Percentiles rank a stretch among this genome's conserved stretches.
These are phyloP conservation scores for Fusarium avenaceum DNA, from an alignment of 2,329 filamentous ascomycete genomes.

Conservation along the genomic window DNA sequence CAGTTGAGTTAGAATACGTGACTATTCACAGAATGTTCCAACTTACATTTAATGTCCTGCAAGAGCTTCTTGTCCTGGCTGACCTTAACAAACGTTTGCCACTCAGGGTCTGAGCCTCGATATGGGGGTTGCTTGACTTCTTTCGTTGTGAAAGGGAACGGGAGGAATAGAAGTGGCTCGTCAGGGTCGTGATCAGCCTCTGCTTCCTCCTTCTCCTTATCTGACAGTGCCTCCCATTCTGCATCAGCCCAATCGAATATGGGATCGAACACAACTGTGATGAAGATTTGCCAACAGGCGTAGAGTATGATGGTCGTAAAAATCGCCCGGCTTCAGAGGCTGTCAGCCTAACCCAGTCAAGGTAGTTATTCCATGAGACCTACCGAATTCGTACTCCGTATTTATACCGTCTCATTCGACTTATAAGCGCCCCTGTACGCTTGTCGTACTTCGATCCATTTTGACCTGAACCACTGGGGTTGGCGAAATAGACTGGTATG, in stretches of 20 bases:
- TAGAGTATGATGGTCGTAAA: slow-evolving; percentile 54
- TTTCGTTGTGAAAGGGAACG: slow-evolving; percentile 71
- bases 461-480: slow-evolving; percentile 4
- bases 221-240: slow-evolving; percentile 58
- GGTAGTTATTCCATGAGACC: slow-evolving; percentile 8
- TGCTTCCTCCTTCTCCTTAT: slow-evolving; percentile 59
- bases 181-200: slow-evolving; percentile 59
- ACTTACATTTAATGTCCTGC: slow-evolving; percentile 62
- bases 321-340: slow-evolving; percentile 44
- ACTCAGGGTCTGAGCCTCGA: slow-evolving; percentile 72
- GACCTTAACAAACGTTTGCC: slow-evolving; percentile 71
- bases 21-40: background rate
- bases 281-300: slow-evolving; percentile 60
- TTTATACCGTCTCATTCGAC: slow-evolving; percentile 33
- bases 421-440: slow-evolving; percentile 35
- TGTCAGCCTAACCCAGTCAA: slow-evolving; percentile 23
- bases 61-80: slow-evolving; percentile 65
- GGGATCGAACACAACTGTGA: slow-evolving; percentile 61
- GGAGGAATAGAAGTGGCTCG: slow-evolving; percentile 67
- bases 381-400: slow-evolving; percentile 49
- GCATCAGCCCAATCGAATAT: slow-evolving; percentile 59
- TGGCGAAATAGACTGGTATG: slow-evolving; percentile 54
- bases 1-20: slow-evolving; percentile 28
- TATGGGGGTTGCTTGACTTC: slow-evolving; percentile 65
- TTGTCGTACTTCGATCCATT: slow-evolving; percentile 4